A percentile compares a stretch with the other conserved stretches of the same genome.
These are phyloP conservation scores for Phytophthora pseudosyringae DNA, from an alignment of 352 stramenopile genomes.

Conservation along the genomic window DNA sequence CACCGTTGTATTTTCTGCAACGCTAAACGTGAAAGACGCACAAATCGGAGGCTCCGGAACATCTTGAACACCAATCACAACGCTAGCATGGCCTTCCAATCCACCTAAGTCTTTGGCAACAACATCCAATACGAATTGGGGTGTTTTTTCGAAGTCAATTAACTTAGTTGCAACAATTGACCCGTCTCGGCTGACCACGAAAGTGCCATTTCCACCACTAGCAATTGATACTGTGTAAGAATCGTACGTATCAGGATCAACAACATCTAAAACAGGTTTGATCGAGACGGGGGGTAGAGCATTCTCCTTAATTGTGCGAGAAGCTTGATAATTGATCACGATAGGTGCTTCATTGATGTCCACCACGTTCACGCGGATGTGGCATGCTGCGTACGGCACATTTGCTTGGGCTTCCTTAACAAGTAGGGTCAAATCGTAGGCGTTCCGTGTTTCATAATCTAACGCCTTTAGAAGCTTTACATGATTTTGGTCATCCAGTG, in stretches of 20 bases:
- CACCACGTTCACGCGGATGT: slow-evolving; percentile 49
- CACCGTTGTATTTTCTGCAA: slow-evolving; percentile 35
- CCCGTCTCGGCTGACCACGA: slow-evolving; percentile 53
- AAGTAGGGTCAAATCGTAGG: slow-evolving; percentile 30
- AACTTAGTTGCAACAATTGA: slow-evolving; percentile 39
- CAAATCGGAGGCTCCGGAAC: slow-evolving; percentile 52
- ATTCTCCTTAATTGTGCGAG: slow-evolving; percentile 50
- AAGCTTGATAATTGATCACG: slow-evolving; percentile 31
- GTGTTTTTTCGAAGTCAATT: slow-evolving; percentile 51
- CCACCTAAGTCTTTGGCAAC: slow-evolving; percentile 47
- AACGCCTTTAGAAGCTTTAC: slow-evolving; percentile 21
- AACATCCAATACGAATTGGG: slow-evolving; percentile 48
- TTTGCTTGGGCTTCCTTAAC: slow-evolving; percentile 29
- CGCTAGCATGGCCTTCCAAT: slow-evolving; percentile 30
- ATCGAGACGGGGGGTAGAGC: slow-evolving; percentile 39
- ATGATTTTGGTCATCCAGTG: slow-evolving; percentile 21
- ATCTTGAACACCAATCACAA: slow-evolving; percentile 47
- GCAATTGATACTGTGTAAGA: slow-evolving; percentile 47
- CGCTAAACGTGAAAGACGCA: slow-evolving; percentile 23
- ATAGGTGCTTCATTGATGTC: slow-evolving; percentile 60
- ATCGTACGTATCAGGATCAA: slow-evolving; percentile 58
- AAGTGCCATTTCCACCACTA: slow-evolving; percentile 39
- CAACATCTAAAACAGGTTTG: slow-evolving; percentile 28
- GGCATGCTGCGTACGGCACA: slow-evolving; percentile 31
- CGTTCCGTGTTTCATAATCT: slow-evolving; percentile 25